Base-by-base conservation (phyloP, 2,329 filamentous ascomycete species). In the Alternaria brassicae region DNA sequence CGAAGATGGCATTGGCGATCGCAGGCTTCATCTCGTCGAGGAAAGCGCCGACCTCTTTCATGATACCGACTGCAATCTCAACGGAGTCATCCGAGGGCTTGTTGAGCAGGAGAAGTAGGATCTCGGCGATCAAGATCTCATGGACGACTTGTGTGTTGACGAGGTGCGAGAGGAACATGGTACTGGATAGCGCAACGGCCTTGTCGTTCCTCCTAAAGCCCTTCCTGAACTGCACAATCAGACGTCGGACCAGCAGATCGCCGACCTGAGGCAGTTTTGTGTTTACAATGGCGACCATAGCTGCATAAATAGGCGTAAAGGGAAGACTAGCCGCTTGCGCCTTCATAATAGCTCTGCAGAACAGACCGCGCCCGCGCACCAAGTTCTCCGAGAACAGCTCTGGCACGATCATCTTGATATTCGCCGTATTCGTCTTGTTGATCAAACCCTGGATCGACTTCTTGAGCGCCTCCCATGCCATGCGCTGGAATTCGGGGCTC, bases 401-500 rank as follows among this genome's bases (percentile, higher is more conserved):
- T 2, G 94, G 94, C 23, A 98, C 93, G 63, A 99, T 97, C 74
- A 91, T 87, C 80, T 99, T 98, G 85, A 99, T 98, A 78, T 99
- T 99, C 32, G 91, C 92, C 56, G 94, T 91, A 80, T 98, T 98
- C 83, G 97, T 91, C 83, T 99, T 99, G 85, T 99, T 99, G 85
- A 99, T 97, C 66, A 99, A 82, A 70, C 95, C 95, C 76, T 99
- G 98, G 81, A 99, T 97, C 48, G 91, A 95, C 83, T 99, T 99
- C 83, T 99, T 99, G 73, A 99, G 82, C 12, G 94, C 94, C 80
- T 99, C 95, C 95, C 95, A 99, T 8, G 93, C 93, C 92, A 99
- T 96, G 71, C 95, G 91, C 85, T 98, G 95, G 76, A 97, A 98
- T 81, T 98, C 95, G 79, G 97, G 96, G 79, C 90, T 96, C 54